Percentiles rank a stretch among this genome's conserved stretches.
phyloP scores from a whole-genome alignment of 2,329 filamentous ascomycete genomes.

The Didymellaceae sp. region DNA sequence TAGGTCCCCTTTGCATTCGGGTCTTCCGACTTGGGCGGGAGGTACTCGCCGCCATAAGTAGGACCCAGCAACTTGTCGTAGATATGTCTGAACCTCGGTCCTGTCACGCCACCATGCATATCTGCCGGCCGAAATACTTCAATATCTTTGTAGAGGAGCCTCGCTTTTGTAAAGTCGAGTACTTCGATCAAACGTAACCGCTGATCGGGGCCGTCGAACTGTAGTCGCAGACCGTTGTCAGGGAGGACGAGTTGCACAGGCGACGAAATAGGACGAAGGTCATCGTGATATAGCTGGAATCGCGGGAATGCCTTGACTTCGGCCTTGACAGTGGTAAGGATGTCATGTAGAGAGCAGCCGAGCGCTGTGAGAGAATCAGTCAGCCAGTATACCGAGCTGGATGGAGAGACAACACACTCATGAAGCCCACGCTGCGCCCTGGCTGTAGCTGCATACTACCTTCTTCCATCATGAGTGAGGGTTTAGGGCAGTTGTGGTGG shows the following conservation, averaged over 20 bases:
- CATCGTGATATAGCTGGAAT: slow-evolving; percentile 82
- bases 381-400: neutral
- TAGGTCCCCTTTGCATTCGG: slow-evolving; percentile 72
- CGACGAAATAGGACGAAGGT: slow-evolving; percentile 73
- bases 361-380: slow-evolving; percentile 65
- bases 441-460: slow-evolving; percentile 39
- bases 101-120: slow-evolving; percentile 46
- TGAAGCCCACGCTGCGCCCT: slow-evolving; percentile 47
- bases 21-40: slow-evolving; percentile 65
- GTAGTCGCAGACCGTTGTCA: slow-evolving; percentile 84
- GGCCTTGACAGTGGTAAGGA: slow-evolving; percentile 85
- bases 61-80: slow-evolving; percentile 94
- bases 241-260: slow-evolving; percentile 79
- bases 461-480: slow-evolving; percentile 37
- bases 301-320: slow-evolving; percentile 83
- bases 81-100: slow-evolving; percentile 84
- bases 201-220: slow-evolving; percentile 94
- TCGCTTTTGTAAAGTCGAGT: slow-evolving; percentile 84
- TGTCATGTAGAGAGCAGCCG: slow-evolving; percentile 88
- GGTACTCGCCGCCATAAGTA: slow-evolving; percentile 91
- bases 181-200: slow-evolving; percentile 90
- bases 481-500: slow-evolving; percentile 5
- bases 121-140: slow-evolving; percentile 73
- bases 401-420: slow-evolving; percentile 38
- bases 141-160: slow-evolving; percentile 80